These are phyloP conservation scores for Xylariaceae sp. DNA, from an alignment of 2,329 filamentous ascomycete species.

Conservation along the genomic window DNA sequence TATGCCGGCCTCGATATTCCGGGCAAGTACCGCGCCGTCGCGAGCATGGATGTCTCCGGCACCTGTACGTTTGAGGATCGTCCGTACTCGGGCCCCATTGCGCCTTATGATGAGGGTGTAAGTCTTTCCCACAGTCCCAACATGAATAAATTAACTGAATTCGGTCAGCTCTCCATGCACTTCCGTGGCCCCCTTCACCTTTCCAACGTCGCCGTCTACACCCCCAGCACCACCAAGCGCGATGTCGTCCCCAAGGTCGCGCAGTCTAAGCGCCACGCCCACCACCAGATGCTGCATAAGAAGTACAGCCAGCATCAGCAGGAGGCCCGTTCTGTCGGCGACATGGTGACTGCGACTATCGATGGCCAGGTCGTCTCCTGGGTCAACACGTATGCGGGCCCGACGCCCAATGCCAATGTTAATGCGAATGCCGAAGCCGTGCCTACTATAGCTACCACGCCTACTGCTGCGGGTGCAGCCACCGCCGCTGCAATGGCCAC, in stretches of 20 bases:
- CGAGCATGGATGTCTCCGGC: slow-evolving; percentile 51
- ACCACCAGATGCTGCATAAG: slow-evolving; percentile 48
- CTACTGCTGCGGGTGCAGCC: neutral
- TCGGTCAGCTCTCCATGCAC: slow-evolving; percentile 60
- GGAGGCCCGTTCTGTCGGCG: slow-evolving; percentile 41
- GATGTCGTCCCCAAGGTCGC: slow-evolving; percentile 25
- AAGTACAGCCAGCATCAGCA: slow-evolving; percentile 33
- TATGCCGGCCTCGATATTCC: slow-evolving; percentile 56
- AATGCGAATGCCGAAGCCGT: slow-evolving; percentile 15
- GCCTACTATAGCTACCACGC: neutral
- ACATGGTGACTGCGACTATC: slow-evolving; percentile 53
- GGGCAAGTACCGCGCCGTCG: slow-evolving; percentile 61
- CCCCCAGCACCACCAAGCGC: slow-evolving; percentile 42
- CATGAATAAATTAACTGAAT: slow-evolving; percentile 10
- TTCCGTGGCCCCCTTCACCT: slow-evolving; percentile 65
- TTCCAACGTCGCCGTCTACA: slow-evolving; percentile 65
- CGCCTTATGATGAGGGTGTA: slow-evolving; percentile 67
- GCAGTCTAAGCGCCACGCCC: slow-evolving; percentile 38
- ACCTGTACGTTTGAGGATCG: slow-evolving; percentile 49
- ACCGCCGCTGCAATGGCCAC: too few relatives aligned
- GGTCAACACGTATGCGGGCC: slow-evolving; percentile 51
- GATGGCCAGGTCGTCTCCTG: slow-evolving; percentile 53
- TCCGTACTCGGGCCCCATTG: slow-evolving; percentile 54
- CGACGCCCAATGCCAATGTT: slow-evolving; percentile 21
- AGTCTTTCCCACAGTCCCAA: slow-evolving; percentile 26